These are phyloP conservation scores for Ammopiptanthus mongolicus DNA, from an alignment of 306 rosid species.

Conservation along the genomic window DNA sequence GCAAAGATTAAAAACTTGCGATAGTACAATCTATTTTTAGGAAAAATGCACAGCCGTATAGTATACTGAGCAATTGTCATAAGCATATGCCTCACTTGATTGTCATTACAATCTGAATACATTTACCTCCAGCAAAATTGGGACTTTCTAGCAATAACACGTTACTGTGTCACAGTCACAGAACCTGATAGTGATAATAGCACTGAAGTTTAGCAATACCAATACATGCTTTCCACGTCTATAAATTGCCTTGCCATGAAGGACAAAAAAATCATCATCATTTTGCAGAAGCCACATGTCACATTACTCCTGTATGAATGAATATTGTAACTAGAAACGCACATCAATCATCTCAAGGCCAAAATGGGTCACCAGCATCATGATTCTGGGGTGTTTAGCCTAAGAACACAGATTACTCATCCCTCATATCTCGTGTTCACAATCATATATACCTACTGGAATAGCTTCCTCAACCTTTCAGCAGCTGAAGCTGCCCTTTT, in stretches of 20 bases:
- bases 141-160: constrained; percentile 16
- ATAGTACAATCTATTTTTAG: neutral
- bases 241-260: constrained; percentile 23
- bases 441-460: constrained; percentile 39
- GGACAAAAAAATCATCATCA: constrained; percentile 29
- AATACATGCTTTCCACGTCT: constrained; percentile 29
- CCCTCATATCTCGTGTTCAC: constrained; percentile 7
- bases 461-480: constrained; percentile 74
- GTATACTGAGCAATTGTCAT: constrained; percentile 12
- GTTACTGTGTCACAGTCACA: constrained; percentile 8
- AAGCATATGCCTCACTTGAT: constrained; percentile 26
- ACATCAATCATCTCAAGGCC: constrained; percentile 9
- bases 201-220: constrained; percentile 1
- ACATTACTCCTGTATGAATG: constrained; percentile 9
- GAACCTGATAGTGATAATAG: neutral
- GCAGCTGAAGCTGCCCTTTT: constrained; percentile 80
- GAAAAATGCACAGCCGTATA: constrained; percentile 3
- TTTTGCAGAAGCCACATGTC: constrained; percentile 28
- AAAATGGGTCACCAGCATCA: neutral
- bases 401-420: neutral
- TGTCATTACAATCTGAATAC: constrained; percentile 34
- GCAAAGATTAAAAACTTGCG: constrained; percentile 7
- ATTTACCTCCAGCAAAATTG: constrained; percentile 52
- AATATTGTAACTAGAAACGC: constrained; percentile 18
- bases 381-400: neutral